Percentiles rank a stretch among this genome's conserved stretches.
phyloP scores from a whole-genome alignment of 257 asterid genomes.

The Nicotiana attenuata region DNA sequence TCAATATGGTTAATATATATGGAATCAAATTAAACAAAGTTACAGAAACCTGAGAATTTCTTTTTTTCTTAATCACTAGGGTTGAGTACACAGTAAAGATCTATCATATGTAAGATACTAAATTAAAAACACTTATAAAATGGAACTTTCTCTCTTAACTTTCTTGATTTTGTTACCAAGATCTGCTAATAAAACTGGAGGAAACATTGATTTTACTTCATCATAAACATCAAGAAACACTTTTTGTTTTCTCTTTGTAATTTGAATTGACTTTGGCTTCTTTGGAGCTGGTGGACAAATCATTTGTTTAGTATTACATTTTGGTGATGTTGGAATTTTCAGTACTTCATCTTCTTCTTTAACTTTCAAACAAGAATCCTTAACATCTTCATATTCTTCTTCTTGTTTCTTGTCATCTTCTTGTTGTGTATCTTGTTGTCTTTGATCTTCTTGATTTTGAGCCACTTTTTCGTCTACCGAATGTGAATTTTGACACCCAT shows the following conservation, averaged over 20 bases:
- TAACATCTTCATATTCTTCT: background rate
- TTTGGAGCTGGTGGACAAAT: slow-evolving; percentile 66
- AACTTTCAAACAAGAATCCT: background rate
- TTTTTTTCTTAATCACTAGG: background rate
- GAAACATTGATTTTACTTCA: slow-evolving; percentile 48
- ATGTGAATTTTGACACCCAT: background rate
- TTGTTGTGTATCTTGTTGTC: background rate
- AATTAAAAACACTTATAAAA: background rate
- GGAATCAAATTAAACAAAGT: background rate
- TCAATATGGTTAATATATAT: background rate
- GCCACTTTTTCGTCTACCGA: background rate
- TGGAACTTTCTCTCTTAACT: slow-evolving; percentile 29
- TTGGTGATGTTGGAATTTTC: slow-evolving; percentile 40
- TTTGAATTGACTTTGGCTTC: slow-evolving; percentile 46
- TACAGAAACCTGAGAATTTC: background rate
- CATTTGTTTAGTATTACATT: background rate
- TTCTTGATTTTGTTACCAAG: slow-evolving; percentile 53
- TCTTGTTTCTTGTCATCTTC: background rate
- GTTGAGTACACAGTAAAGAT: slow-evolving; percentile 5
- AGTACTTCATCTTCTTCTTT: slow-evolving; percentile 13
- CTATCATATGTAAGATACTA: background rate
- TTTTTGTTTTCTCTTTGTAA: slow-evolving; percentile 28
- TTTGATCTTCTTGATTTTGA: slow-evolving; percentile 7
- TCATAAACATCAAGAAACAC: slow-evolving; percentile 42
- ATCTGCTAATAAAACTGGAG: slow-evolving; percentile 39